phyloP scores from a whole-genome alignment of 805 yeast genomes.

The Wickerhamomyces bovis region DNA sequence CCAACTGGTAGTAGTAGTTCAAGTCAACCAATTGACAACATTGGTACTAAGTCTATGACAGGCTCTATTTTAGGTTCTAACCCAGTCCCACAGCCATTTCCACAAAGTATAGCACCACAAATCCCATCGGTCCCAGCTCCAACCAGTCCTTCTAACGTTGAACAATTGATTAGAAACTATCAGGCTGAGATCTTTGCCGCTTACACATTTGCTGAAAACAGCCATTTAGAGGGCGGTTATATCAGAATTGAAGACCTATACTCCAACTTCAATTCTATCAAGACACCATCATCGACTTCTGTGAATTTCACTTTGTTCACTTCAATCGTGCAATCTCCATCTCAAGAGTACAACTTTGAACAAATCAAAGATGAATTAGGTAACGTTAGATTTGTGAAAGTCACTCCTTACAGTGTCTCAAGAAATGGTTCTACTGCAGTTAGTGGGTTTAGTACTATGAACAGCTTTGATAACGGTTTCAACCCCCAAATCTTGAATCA shows the following conservation, averaged over 20 bases:
- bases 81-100: background rate
- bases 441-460: background rate
- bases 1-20: background rate
- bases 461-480: background rate
- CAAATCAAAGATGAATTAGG: slow-evolving; percentile 8
- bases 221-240: slow-evolving; percentile 7
- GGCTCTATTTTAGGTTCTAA: background rate
- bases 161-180: slow-evolving; percentile 5
- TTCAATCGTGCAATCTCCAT: slow-evolving; percentile 9
- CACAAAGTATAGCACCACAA: background rate
- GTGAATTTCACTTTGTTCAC: slow-evolving; percentile 7
- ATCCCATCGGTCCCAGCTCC: background rate
- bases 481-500: background rate
- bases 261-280: background rate
- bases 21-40: background rate
- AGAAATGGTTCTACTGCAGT: background rate
- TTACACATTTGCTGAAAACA: slow-evolving; percentile 4
- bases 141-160: background rate
- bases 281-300: background rate
- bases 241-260: slow-evolving; percentile 6
- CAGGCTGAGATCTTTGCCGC: slow-evolving; percentile 10
- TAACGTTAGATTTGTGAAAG: slow-evolving; percentile 12
- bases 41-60: background rate
- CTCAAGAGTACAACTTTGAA: slow-evolving; percentile 10
- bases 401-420: slow-evolving; percentile 1